Evolutionary conservation across 345 rosid genomes (phyloP).

Genomic region (Nasturtium officinale): DNA sequence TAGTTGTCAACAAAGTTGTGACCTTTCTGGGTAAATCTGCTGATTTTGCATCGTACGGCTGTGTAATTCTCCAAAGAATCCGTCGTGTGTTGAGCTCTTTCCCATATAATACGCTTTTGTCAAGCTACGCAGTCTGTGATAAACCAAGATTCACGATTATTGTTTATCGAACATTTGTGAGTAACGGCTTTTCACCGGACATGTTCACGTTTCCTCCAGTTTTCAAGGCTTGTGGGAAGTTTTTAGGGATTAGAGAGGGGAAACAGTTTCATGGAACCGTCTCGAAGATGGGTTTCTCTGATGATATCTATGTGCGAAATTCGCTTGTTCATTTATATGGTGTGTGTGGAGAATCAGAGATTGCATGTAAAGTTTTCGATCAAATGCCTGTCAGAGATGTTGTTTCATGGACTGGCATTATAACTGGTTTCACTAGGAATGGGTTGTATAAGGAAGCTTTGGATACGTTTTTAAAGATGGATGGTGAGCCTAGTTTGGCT

Average conservation of each 20-base stretch:
- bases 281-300: slow-evolving; percentile 40
- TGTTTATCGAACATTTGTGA: slow-evolving; percentile 34
- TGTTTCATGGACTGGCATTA: slow-evolving; percentile 51
- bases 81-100: slow-evolving; percentile 33
- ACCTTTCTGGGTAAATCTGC: slow-evolving; percentile 36
- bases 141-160: slow-evolving; percentile 38
- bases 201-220: slow-evolving; percentile 50
- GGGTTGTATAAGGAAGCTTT: slow-evolving; percentile 49
- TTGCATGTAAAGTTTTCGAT: slow-evolving; percentile 48
- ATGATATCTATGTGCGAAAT: slow-evolving; percentile 47
- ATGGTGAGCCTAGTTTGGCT: slow-evolving; percentile 44
- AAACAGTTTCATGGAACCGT: slow-evolving; percentile 44
- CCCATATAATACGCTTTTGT: slow-evolving; percentile 39
- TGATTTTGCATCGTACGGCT: slow-evolving; percentile 30
- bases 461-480: slow-evolving; percentile 47
- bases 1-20: slow-evolving; percentile 34
- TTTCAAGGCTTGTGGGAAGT: slow-evolving; percentile 53
- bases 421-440: slow-evolving; percentile 45
- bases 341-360: slow-evolving; percentile 38
- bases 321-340: slow-evolving; percentile 45
- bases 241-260: slow-evolving; percentile 42
- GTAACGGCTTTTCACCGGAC: slow-evolving; percentile 48
- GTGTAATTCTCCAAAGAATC: slow-evolving; percentile 33
- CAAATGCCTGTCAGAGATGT: slow-evolving; percentile 55
- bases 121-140: slow-evolving; percentile 39